phyloP scores from a whole-genome alignment of 1,284 basidiomycete species.

The Microbotryum lychnidis-dioicae region DNA sequence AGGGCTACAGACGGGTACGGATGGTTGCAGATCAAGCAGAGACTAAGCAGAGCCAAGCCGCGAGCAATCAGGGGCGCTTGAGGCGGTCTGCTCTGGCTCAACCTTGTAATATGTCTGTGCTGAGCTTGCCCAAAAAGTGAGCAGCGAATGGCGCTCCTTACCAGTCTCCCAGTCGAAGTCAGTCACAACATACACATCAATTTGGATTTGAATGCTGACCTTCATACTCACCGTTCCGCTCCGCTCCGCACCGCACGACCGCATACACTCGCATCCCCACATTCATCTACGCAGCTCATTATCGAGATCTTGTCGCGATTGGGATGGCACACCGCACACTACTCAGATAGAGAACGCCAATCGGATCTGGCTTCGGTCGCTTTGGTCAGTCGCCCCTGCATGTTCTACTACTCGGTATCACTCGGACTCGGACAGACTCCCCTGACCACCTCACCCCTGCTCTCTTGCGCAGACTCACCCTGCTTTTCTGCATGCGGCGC shows the following conservation, averaged over 20 bases:
- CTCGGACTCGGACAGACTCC: no score
- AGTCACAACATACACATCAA: background rate
- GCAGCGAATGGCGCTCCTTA: background rate
- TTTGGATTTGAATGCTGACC: no score
- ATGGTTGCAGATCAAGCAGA: no score
- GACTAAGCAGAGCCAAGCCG: no score
- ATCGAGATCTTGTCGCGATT: conserved; percentile 4
- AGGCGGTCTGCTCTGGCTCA: no score
- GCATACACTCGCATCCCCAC: background rate
- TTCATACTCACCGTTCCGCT: background rate
- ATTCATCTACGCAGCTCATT: conserved; percentile 8
- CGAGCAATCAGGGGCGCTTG: no score
- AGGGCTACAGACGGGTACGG: no score
- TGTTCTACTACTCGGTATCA: background rate
- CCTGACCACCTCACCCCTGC: background rate
- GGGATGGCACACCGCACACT: background rate
- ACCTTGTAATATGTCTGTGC: background rate
- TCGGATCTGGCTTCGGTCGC: conserved; percentile 12
- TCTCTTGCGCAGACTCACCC: conserved; percentile 2
- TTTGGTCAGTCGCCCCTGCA: background rate
- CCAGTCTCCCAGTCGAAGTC: conserved; percentile 9
- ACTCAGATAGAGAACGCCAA: conserved; percentile 13
- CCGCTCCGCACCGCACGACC: background rate
- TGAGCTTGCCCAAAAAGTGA: background rate
- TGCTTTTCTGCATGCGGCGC: background rate